phyloP scores from a whole-genome alignment of 73 alveolate species.

The Tetrahymena elliotti region DNA sequence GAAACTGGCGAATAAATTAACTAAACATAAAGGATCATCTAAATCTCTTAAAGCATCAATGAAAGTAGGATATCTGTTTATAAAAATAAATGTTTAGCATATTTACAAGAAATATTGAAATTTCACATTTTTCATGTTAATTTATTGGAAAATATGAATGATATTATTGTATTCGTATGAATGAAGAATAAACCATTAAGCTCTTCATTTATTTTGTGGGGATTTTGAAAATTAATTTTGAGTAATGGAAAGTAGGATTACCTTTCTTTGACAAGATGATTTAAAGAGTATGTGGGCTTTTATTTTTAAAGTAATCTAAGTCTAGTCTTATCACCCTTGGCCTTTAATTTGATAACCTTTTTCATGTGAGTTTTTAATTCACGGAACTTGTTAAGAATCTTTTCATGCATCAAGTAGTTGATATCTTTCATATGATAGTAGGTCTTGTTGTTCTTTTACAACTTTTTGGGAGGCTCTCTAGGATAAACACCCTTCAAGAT shows the following conservation, averaged over 20 bases:
- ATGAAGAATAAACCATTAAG: not conserved
- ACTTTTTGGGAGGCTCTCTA: conserved; percentile 96
- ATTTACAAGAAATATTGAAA: not conserved
- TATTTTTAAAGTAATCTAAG: conserved; percentile 57
- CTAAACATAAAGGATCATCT: conserved; percentile 96
- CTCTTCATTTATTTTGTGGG: not conserved
- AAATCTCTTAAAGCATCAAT: conserved; percentile 96
- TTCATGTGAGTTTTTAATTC: conserved; percentile 68
- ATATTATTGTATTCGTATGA: too few species aligned
- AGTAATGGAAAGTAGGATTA: not conserved
- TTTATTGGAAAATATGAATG: too few species aligned
- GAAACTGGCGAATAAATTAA: conserved; percentile 89
- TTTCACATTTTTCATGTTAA: too few species aligned
- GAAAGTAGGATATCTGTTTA: conserved; percentile 91
- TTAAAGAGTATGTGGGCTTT: conserved; percentile 83
- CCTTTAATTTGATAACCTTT: conserved; percentile 58
- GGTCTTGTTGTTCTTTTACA: conserved; percentile 94
- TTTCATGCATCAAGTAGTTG: conserved; percentile 70
- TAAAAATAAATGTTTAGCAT: not conserved
- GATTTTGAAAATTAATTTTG: not conserved
- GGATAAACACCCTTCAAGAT: conserved; percentile 98
- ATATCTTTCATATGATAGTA: conserved; percentile 95
- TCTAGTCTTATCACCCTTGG: conserved; percentile 55
- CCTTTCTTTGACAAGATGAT: conserved; percentile 89
- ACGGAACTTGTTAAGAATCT: conserved; percentile 68